Percentiles rank a stretch among this genome's conserved stretches.
phyloP scores from a whole-genome alignment of 2,329 filamentous ascomycete genomes.

The Chaetomium globosum region DNA sequence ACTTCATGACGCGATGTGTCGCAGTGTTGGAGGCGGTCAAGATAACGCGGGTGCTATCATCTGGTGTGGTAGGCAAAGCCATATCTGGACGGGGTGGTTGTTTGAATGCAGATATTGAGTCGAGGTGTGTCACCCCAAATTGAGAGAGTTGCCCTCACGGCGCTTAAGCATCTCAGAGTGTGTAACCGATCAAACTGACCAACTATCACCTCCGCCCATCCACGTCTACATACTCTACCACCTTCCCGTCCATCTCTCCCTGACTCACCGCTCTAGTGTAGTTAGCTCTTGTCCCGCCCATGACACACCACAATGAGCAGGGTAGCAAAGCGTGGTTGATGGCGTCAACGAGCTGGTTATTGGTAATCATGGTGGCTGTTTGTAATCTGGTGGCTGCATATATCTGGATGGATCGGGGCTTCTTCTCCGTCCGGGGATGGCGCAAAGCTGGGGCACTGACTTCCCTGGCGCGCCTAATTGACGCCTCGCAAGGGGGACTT shows the following conservation, averaged over 20 bases:
- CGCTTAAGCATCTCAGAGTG: slow-evolving; percentile 10
- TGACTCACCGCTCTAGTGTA: too few species aligned
- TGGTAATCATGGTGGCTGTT: slow-evolving; percentile 5
- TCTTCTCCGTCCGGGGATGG: neutral
- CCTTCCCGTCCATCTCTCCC: neutral
- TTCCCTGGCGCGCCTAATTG: slow-evolving; percentile 17
- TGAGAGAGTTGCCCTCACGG: neutral
- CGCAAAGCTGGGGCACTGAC: too few species aligned
- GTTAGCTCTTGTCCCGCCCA: neutral
- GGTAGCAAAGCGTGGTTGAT: neutral
- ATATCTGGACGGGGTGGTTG: slow-evolving; percentile 4
- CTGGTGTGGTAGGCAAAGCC: slow-evolving; percentile 12
- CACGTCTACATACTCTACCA: neutral
- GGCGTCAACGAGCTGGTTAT: slow-evolving; percentile 12
- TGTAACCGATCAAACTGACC: slow-evolving; percentile 11
- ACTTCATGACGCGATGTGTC: neutral
- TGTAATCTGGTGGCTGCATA: too few species aligned
- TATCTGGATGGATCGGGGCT: neutral
- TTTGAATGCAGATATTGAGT: slow-evolving; percentile 12
- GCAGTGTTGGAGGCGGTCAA: slow-evolving; percentile 22
- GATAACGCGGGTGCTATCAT: neutral
- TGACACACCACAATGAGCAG: neutral
- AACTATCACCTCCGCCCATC: neutral
- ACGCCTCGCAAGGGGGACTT: neutral
- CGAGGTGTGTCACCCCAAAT: neutral